phyloP scores from a whole-genome alignment of 805 yeast species.

The Tetrapisispora namnaoensis region DNA sequence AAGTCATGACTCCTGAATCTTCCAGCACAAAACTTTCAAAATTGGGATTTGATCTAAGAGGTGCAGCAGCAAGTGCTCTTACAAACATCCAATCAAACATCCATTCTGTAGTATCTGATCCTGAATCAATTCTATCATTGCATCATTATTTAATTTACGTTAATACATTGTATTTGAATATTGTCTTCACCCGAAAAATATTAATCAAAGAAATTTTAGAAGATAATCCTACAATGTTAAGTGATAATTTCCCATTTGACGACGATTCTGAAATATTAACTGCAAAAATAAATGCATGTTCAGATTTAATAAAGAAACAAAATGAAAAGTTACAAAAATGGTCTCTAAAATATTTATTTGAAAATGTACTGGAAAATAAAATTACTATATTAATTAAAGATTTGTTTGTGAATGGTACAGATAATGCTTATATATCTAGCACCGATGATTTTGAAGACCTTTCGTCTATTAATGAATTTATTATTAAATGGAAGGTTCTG shows the following conservation, averaged over 20 bases:
- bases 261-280: slow-evolving; percentile 25
- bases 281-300: slow-evolving; percentile 18
- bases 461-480: slow-evolving; percentile 39
- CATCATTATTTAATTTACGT: slow-evolving; percentile 55
- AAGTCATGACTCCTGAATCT: slow-evolving; percentile 3
- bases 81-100: slow-evolving; percentile 31
- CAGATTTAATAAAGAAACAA: slow-evolving; percentile 19
- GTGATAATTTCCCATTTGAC: slow-evolving; percentile 32
- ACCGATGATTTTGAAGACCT: slow-evolving; percentile 31
- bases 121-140: slow-evolving; percentile 32
- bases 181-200: slow-evolving; percentile 46
- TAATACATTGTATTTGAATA: slow-evolving; percentile 61
- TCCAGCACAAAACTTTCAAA: slow-evolving; percentile 17
- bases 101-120: slow-evolving; percentile 26
- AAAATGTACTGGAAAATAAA: slow-evolving; percentile 27
- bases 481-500: slow-evolving; percentile 52
- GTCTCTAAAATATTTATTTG: slow-evolving; percentile 36
- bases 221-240: slow-evolving; percentile 25
- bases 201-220: slow-evolving; percentile 28
- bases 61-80: slow-evolving; percentile 34
- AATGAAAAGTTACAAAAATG: slow-evolving; percentile 30
- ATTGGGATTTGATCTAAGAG: slow-evolving; percentile 26
- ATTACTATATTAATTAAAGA: slow-evolving; percentile 36
- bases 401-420: slow-evolving; percentile 24
- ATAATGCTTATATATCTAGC: slow-evolving; percentile 19